Evolutionary conservation across 331 rosid genomes (phyloP).

Genomic region (Phaseolus coccineus): DNA sequence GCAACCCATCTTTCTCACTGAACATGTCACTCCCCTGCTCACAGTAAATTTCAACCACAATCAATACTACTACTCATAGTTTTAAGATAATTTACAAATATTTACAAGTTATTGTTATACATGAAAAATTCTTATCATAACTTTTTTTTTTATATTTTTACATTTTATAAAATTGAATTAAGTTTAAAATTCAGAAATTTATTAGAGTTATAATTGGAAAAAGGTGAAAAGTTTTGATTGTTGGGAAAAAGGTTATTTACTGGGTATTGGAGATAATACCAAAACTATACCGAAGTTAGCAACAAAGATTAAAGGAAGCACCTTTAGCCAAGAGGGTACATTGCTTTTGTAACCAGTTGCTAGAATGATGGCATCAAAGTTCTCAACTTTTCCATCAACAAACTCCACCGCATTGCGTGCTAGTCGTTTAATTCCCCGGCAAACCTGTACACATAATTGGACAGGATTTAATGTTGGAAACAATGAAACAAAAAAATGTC

Average conservation of each 20-base stretch:
- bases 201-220: too few relatives aligned
- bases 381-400: slow-evolving; percentile 76
- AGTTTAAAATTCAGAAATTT: too few relatives aligned
- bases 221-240: too few relatives aligned
- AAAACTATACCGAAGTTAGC: slow-evolving; percentile 11
- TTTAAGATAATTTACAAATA: too few relatives aligned
- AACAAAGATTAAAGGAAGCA: slow-evolving; percentile 34
- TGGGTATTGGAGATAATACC: not conserved
- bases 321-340: slow-evolving; percentile 96
- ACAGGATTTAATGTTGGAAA: slow-evolving; percentile 38
- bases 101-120: too few relatives aligned
- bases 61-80: not conserved
- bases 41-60: slow-evolving; percentile 2
- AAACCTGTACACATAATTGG: slow-evolving; percentile 57
- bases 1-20: slow-evolving; percentile 80
- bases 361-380: slow-evolving; percentile 79
- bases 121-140: too few relatives aligned
- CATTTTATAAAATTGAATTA: too few relatives aligned
- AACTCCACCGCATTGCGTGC: slow-evolving; percentile 71
- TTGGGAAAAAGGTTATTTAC: not conserved
- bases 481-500: not conserved
- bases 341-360: slow-evolving; percentile 97
- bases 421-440: slow-evolving; percentile 75
- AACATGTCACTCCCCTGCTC: slow-evolving; percentile 81
- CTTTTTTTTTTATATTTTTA: too few relatives aligned